These are phyloP conservation scores for Diphasiastrum complanatum DNA, from an alignment of 83 land plant genomes.

Conservation along the genomic window DNA sequence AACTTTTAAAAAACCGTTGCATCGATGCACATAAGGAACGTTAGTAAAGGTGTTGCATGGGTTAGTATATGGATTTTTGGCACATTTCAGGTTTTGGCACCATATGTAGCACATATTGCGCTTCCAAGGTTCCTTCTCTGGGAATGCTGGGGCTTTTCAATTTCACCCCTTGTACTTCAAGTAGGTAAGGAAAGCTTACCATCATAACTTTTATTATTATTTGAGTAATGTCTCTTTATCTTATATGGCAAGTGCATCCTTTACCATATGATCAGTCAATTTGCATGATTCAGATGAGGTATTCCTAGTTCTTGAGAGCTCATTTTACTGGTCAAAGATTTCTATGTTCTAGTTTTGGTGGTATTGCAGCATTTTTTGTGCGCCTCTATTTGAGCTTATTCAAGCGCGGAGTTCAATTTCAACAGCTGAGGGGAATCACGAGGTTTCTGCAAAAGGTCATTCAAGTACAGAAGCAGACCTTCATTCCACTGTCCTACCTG, in stretches of 20 bases:
- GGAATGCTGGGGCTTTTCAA: conserved; percentile 87
- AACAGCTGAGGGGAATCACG: no score
- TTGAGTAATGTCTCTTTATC: no score
- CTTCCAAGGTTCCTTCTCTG: conserved; percentile 46
- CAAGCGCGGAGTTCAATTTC: conserved; percentile 8
- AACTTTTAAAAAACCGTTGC: no score
- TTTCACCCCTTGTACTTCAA: conserved; percentile 47
- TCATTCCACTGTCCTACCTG: no score
- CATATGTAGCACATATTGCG: conserved; percentile 60
- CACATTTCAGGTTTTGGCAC: conserved; percentile 55
- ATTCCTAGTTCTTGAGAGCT: no score
- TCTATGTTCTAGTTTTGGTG: neutral
- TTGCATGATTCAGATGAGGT: no score
- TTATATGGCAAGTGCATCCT: no score
- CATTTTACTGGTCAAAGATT: neutral
- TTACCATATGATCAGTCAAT: no score
- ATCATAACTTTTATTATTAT: no score
- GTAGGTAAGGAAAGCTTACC: conserved; percentile 33
- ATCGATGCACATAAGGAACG: neutral
- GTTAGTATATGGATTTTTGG: no score
- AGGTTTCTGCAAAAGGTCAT: no score
- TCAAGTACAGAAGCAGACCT: no score
- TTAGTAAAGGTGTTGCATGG: conserved; percentile 5
- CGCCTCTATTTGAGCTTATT: conserved; percentile 17
- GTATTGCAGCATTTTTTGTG: conserved; percentile 24